These are phyloP conservation scores for Ceratocystiopsis sp. DNA, from an alignment of 2,329 filamentous ascomycete species.

Conservation along the genomic window DNA sequence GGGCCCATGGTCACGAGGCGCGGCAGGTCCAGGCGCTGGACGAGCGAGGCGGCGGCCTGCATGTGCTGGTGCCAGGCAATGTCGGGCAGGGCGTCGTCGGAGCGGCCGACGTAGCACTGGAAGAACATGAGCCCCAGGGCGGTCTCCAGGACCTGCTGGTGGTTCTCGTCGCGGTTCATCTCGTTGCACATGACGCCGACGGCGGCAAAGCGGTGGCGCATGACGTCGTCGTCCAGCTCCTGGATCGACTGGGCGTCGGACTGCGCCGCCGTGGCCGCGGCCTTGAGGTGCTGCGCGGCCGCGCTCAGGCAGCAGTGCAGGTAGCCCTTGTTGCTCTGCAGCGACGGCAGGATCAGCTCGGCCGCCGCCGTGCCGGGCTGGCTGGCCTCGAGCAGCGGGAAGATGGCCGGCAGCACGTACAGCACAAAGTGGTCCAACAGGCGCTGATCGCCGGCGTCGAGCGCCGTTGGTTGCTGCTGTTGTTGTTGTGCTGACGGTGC, in stretches of 20 bases:
- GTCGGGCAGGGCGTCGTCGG: slow-evolving; percentile 70
- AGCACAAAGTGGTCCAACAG: slow-evolving; percentile 84
- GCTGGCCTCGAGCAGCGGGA: slow-evolving; percentile 81
- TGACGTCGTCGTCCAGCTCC: slow-evolving; percentile 76
- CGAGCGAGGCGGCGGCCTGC: slow-evolving; percentile 71
- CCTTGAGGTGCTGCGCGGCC: slow-evolving; percentile 81
- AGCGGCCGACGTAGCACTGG: slow-evolving; percentile 76
- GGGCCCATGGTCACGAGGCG: slow-evolving; percentile 30
- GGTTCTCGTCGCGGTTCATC: slow-evolving; percentile 62
- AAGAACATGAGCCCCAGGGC: slow-evolving; percentile 93
- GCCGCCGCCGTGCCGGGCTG: slow-evolving; percentile 68
- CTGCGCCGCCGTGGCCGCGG: slow-evolving; percentile 35
- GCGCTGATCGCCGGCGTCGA: slow-evolving; percentile 75
- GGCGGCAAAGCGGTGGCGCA: slow-evolving; percentile 78
- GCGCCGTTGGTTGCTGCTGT: slow-evolving; percentile 12
- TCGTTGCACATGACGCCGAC: slow-evolving; percentile 74
- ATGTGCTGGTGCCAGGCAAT: slow-evolving; percentile 98
- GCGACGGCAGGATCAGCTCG: slow-evolving; percentile 69
- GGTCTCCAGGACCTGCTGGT: slow-evolving; percentile 78
- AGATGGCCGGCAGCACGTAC: slow-evolving; percentile 73
- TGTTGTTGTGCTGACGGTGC: too few relatives aligned
- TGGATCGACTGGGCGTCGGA: slow-evolving; percentile 30
- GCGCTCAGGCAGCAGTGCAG: slow-evolving; percentile 92
- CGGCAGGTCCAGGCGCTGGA: slow-evolving; percentile 70
- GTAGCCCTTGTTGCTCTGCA: slow-evolving; percentile 85